Evolutionary conservation across 2,329 filamentous ascomycete species (phyloP).

Genomic region (Pseudogymnoascus sp.): DNA sequence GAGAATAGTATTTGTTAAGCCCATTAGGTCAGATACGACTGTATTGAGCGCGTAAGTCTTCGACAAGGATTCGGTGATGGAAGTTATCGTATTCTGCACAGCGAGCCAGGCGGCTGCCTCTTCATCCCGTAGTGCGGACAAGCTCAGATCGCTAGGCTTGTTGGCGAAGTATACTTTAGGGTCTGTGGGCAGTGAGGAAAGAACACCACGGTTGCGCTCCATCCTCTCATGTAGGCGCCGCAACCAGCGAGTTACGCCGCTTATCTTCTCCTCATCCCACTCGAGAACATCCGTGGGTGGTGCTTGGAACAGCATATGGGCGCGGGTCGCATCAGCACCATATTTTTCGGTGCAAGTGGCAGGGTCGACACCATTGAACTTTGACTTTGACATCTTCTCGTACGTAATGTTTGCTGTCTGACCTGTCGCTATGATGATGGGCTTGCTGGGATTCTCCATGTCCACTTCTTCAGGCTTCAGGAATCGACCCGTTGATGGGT

Average conservation of each 20-base stretch:
- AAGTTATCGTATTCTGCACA: conserved; percentile 59
- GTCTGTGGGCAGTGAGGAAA: conserved; percentile 8
- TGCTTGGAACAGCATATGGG: conserved; percentile 83
- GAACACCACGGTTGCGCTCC: conserved; percentile 19
- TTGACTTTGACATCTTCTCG: conserved; percentile 95
- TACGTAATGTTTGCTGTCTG: conserved; percentile 54
- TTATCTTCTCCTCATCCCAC: conserved; percentile 79
- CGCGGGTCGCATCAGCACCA: conserved; percentile 75
- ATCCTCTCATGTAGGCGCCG: conserved; percentile 56
- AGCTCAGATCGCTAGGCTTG: conserved; percentile 21
- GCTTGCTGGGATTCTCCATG: conserved; percentile 44
- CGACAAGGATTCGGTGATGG: conserved; percentile 60
- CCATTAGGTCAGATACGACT: conserved; percentile 73
- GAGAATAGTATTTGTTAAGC: conserved; percentile 56
- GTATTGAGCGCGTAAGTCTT: conserved; percentile 75
- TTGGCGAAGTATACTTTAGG: conserved; percentile 25
- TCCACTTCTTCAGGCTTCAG: conserved; percentile 70
- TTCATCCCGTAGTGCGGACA: conserved; percentile 20
- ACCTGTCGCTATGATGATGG: conserved; percentile 55
- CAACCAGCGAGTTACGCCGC: conserved; percentile 76
- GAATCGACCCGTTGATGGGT: conserved; percentile 68
- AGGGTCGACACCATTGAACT: conserved; percentile 85
- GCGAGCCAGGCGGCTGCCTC: conserved; percentile 47
- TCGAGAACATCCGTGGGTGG: conserved; percentile 76
- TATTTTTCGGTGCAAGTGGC: conserved; percentile 62